phyloP scores from a whole-genome alignment of 176 grass and related monocot species.

The Oryza glaberrima region DNA sequence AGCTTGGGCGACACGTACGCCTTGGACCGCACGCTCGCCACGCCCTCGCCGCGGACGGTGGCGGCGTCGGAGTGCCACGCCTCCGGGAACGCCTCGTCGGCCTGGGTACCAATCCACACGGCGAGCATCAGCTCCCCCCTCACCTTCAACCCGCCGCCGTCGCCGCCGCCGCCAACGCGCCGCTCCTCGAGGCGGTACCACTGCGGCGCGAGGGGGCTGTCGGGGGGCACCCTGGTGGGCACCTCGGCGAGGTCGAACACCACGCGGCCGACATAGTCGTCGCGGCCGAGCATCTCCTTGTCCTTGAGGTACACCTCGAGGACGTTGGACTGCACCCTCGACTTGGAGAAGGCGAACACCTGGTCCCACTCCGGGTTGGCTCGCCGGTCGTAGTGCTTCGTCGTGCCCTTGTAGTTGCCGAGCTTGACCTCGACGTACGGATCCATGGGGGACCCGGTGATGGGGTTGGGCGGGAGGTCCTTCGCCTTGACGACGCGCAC shows the following conservation, averaged over 20 bases:
- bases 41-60: conserved; percentile 60
- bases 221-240: conserved; percentile 68
- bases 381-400: conserved; percentile 67
- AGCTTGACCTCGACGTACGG: conserved; percentile 89
- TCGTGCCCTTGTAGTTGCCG: conserved; percentile 90
- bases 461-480: conserved; percentile 66
- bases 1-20: conserved; percentile 89
- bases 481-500: conserved; percentile 90
- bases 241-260: conserved; percentile 78
- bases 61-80: conserved; percentile 96
- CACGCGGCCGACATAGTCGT: conserved; percentile 84
- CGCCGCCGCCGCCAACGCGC: conserved; percentile 40
- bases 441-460: conserved; percentile 72
- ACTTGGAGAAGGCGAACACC: conserved; percentile 92
- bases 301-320: conserved; percentile 91
- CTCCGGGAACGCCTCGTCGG: conserved; percentile 89
- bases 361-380: conserved; percentile 88
- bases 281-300: conserved; percentile 79
- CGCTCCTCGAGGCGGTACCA: conserved; percentile 80
- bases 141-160: conserved; percentile 30
- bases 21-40: conserved; percentile 73
- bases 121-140: conserved; percentile 88
- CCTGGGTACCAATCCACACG: conserved; percentile 91
- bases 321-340: conserved; percentile 70
- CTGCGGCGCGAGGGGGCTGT: conserved; percentile 84